Conservation (phyloP, 768 basidiomycete genomes). For the Russula emetica region DNA sequence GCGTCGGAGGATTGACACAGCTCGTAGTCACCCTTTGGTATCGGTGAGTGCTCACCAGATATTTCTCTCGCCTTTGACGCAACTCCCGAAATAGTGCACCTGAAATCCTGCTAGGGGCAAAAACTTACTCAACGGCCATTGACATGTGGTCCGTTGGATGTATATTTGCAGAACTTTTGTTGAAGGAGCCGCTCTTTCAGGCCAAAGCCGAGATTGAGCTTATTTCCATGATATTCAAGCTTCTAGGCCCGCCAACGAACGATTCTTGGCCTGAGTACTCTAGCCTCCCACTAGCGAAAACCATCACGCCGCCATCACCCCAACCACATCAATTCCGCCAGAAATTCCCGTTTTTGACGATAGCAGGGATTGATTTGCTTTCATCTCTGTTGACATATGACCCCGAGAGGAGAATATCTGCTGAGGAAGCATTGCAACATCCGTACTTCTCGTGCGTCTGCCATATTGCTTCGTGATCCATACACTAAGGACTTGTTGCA, state of each 20-base stretch:
- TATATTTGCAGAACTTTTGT: constrained; percentile 93
- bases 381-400: constrained; percentile 84
- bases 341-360: constrained; percentile 80
- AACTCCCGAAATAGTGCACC: constrained; percentile 60
- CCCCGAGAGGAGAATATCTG: constrained; percentile 78
- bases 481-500: constrained; percentile 33
- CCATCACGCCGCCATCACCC: constrained; percentile 67
- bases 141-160: constrained; percentile 99
- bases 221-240: constrained; percentile 88
- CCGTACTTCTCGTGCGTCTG: constrained; percentile 78
- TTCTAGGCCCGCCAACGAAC: constrained; percentile 88
- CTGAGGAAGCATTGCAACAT: constrained; percentile 86
- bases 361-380: constrained; percentile 80
- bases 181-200: constrained; percentile 96
- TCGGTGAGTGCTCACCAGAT: constrained; percentile 51
- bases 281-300: constrained; percentile 74
- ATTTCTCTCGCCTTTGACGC: constrained; percentile 16
- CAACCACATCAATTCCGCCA: constrained; percentile 75
- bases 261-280: constrained; percentile 84
- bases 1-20: constrained; percentile 95
- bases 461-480: background rate
- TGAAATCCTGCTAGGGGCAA: constrained; percentile 90
- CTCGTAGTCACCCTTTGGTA: constrained; percentile 99
- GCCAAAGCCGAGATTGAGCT: constrained; percentile 95
- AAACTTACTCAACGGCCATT: constrained; percentile 89